Percentiles rank a stretch among this genome's conserved stretches.
phyloP scores from a whole-genome alignment of 2,329 filamentous ascomycete species.

The Neonectria hederae region DNA sequence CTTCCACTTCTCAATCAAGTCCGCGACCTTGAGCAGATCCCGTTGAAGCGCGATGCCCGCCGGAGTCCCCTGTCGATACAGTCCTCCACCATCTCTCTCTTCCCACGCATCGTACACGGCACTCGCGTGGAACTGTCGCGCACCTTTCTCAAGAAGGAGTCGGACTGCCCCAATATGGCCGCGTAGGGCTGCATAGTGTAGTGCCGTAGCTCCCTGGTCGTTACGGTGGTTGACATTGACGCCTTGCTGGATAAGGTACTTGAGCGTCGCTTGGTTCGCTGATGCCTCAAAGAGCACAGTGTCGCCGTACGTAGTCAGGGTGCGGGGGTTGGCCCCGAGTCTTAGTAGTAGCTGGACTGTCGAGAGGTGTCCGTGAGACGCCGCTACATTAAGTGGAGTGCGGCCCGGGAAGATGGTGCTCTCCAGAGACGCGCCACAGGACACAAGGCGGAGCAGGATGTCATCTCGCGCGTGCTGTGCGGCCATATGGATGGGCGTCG shows the following conservation, averaged over 20 bases:
- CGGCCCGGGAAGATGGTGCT: constrained; percentile 42
- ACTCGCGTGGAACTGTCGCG: constrained; percentile 40
- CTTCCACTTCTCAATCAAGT: constrained; percentile 42
- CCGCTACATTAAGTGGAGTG: constrained; percentile 39
- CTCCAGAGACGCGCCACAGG: constrained; percentile 37
- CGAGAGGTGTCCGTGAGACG: constrained; percentile 40
- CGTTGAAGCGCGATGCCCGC: constrained; percentile 42
- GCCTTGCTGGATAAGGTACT: constrained; percentile 38
- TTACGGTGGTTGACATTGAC: constrained; percentile 42
- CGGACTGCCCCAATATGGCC: constrained; percentile 37
- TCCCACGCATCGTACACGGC: constrained; percentile 43
- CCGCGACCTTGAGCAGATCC: constrained; percentile 40
- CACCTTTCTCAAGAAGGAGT: constrained; percentile 39
- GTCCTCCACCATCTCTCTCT: constrained; percentile 37
- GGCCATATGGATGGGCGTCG: constrained; percentile 40
- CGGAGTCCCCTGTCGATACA: constrained; percentile 42
- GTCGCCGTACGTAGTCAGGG: constrained; percentile 41
- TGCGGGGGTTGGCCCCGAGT: constrained; percentile 36
- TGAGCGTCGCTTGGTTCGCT: constrained; percentile 39
- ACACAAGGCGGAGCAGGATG: constrained; percentile 39
- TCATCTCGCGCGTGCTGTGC: constrained; percentile 42
- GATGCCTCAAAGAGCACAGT: constrained; percentile 42
- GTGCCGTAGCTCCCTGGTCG: constrained; percentile 41
- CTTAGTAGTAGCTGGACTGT: constrained; percentile 40
- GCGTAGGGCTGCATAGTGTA: constrained; percentile 42